Evolutionary conservation across 2,329 filamentous ascomycete species (phyloP), one percentile per base, ranked within the genome.

Genomic region (Colletotrichum liaoningense): DNA sequence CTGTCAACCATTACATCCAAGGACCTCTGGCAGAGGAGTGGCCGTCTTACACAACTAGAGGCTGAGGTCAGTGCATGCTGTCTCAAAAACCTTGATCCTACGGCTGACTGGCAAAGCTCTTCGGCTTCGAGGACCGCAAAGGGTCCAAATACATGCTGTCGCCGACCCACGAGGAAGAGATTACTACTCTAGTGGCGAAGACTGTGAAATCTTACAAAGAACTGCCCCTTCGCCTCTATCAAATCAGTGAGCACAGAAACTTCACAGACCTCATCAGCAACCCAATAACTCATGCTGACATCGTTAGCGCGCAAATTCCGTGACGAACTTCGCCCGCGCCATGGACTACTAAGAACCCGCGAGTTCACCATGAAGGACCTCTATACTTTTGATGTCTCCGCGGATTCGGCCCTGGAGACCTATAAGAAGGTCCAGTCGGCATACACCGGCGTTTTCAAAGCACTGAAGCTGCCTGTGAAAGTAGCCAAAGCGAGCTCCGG

Each of bases 351-450:
- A 9, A 92, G 97, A 11, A 93, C 94, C 1, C 92, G 95, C 74
- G 97, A 99, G 79, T 99, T 99, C 78, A 84, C 95, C 77, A 99
- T 99, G 97, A 99, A 99, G 83, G 97, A 99, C 81, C 88, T 99
- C 1, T 99, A 99, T 81, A 98, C 95, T 0, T 99, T 99, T 79
- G 97, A 99, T 79, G 84, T 88, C 46, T 92, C 88, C 4, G 81
- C 87, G 0, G 84, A 89, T 30, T 85, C 89, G n/a, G 96, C 96
- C 1, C 85, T 95, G n/a, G 84, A 89, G 63, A 98, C 96, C 0
- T 99, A 99, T 77, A 83, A 90, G 7, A 84, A 91, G 55, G 95
- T 98, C 3, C 90, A 93, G 63, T 81, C 82, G 49, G 93, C 93
- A 1, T 99, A 99, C 80, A 87, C 86, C 14, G 88, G 88, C 22